These are phyloP conservation scores for Malus sieversii DNA, from an alignment of 306 rosid genomes.

Conservation along the genomic window DNA sequence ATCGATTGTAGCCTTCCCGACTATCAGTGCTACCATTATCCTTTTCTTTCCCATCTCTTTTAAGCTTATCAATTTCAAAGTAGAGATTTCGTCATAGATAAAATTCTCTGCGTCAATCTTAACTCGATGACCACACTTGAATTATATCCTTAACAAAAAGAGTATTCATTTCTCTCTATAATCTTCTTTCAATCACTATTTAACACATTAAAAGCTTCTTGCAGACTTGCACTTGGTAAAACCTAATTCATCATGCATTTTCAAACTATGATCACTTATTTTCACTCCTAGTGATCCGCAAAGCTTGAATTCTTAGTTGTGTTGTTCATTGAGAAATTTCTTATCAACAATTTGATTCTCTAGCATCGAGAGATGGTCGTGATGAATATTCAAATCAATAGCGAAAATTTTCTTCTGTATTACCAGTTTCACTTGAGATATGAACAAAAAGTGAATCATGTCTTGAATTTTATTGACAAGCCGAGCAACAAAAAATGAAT, in stretches of 20 bases:
- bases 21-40: no score
- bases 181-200: background rate
- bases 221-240: background rate
- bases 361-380: background rate
- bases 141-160: background rate
- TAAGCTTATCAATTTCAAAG: background rate
- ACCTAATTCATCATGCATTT: background rate
- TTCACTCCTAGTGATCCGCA: background rate
- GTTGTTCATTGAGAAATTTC: background rate
- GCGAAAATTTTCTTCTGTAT: background rate
- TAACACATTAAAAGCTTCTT: background rate
- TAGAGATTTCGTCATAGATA: background rate
- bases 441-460: background rate
- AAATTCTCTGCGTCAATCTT: background rate
- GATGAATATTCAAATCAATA: background rate
- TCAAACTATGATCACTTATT: background rate
- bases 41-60: background rate
- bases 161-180: background rate
- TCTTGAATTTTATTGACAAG: background rate
- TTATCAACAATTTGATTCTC: background rate
- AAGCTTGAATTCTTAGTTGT: background rate
- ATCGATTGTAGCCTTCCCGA: no score
- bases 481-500: no score
- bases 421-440: background rate
- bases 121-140: slow-evolving; percentile 1